A percentile compares a stretch with the other conserved stretches of the same genome.
Evolutionary conservation across 2,329 filamentous ascomycete genomes (phyloP).

Genomic region (Botrytis paeoniae): DNA sequence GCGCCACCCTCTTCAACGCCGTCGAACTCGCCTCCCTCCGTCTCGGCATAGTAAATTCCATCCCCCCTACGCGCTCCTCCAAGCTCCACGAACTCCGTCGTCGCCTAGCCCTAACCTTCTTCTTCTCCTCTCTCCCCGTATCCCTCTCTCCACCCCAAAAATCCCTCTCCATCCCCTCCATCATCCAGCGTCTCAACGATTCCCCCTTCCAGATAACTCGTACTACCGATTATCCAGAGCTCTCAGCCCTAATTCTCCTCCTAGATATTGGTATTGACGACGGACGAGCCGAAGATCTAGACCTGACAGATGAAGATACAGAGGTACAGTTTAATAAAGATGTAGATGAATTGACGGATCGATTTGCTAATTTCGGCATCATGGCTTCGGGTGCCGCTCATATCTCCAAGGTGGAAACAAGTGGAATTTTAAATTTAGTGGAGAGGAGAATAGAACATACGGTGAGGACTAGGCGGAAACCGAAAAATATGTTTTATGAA

Average conservation of each 20-base stretch:
- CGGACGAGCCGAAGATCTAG: conserved; percentile 42
- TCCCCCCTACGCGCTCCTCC: conserved; percentile 51
- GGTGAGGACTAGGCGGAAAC: conserved; percentile 65
- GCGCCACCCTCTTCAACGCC: conserved; percentile 46
- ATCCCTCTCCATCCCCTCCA: conserved; percentile 39
- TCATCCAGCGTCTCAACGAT: conserved; percentile 47
- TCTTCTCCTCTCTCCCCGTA: conserved; percentile 52
- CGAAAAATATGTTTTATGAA: conserved; percentile 61
- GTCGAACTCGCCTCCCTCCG: conserved; percentile 52
- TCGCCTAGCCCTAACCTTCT: conserved; percentile 61
- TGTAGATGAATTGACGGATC: conserved; percentile 63
- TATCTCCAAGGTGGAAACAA: conserved; percentile 71
- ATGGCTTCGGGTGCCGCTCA: conserved; percentile 71
- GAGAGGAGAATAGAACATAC: conserved; percentile 68
- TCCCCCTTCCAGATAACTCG: conserved; percentile 52
- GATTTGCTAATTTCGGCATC: conserved; percentile 62
- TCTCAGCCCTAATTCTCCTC: conserved; percentile 63
- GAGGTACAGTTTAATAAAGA: conserved; percentile 63
- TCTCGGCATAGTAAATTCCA: conserved; percentile 54
- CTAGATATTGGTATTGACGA: conserved; percentile 75
- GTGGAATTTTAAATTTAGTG: conserved; percentile 71
- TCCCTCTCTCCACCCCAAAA: conserved; percentile 44
- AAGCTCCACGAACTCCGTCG: conserved; percentile 60
- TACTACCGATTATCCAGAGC: conserved; percentile 64
- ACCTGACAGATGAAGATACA: conserved; percentile 36